Base-by-base conservation (phyloP, 2,329 filamentous ascomycete species). In the Sordariomycetes sp. region DNA sequence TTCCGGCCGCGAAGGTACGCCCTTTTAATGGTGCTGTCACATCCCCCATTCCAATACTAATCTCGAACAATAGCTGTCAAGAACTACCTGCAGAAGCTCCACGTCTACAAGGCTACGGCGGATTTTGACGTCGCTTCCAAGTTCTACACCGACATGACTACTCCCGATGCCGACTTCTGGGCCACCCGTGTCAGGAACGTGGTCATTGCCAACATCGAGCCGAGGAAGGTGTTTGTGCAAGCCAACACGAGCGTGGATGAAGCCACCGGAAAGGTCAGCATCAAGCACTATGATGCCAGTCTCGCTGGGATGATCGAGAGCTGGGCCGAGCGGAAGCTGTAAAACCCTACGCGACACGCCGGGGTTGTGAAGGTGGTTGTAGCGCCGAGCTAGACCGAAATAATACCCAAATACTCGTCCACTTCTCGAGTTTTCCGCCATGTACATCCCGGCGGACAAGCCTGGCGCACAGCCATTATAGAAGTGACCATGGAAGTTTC, bases 151-250 rank as follows among this genome's bases (percentile, higher is more conserved):
- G 80, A 87, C 34, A 92, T 96, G 79, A 96, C 92, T 8, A 76
- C 80, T 25, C 92, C 97, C 24, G 88, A 88, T 60, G 74, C 84
- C 57, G 86, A 89, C 46, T 97, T 89, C 76, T 97, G 90, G 82
- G 90, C 87, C 58, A 84, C 82, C 62, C 87, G 87, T 73, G 83
- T 97, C 28, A 80, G 93, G 59, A 83, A 88, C 53, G 81, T 89
- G 60, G 88, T 93, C 25, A 72, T 93, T 50, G 77, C 79, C 65
- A 88, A 89, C 72, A 90, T 90, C 75, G 87, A 89, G 72, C 88
- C 89, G n/a, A 77, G 88, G 60, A 92, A 92, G 77, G 87, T 97
- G 52, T 97, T 96, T 74, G 90, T 97, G 58, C 92, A 97, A 76
- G 90, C 90, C 60, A 97, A 96, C 71, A 97, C 93, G 0, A 80